Conservation (phyloP, 2,329 filamentous ascomycete genomes). For the Sclerotinia spermophila region DNA sequence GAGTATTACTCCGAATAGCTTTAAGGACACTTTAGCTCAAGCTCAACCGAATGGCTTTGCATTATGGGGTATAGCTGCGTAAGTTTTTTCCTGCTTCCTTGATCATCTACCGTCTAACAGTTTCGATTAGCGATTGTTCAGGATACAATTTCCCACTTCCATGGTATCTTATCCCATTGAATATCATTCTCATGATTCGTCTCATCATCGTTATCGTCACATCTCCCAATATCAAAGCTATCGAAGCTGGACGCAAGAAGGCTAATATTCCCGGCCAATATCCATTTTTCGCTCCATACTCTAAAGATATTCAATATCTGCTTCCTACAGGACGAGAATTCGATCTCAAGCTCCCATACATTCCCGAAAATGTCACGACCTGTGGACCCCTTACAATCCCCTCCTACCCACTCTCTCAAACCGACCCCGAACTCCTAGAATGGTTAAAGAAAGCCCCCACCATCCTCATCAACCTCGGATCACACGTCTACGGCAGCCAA, state of each 20-base stretch:
- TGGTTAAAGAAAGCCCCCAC: slow-evolving; percentile 46
- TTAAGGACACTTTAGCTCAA: slow-evolving; percentile 42
- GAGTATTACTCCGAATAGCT: slow-evolving; percentile 45
- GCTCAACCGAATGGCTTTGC: slow-evolving; percentile 40
- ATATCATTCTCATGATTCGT: slow-evolving; percentile 41
- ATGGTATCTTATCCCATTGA: slow-evolving; percentile 42
- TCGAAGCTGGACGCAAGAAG: slow-evolving; percentile 32
- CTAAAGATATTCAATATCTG: slow-evolving; percentile 34
- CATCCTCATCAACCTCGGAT: slow-evolving; percentile 49
- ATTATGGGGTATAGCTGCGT: slow-evolving; percentile 42
- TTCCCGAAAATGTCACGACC: slow-evolving; percentile 42
- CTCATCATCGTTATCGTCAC: slow-evolving; percentile 27
- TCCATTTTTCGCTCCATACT: slow-evolving; percentile 34
- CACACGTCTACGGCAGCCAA: slow-evolving; percentile 29
- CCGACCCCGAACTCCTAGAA: slow-evolving; percentile 41
- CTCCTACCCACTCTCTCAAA: slow-evolving; percentile 36
- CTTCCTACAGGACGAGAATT: slow-evolving; percentile 27
- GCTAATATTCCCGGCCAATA: slow-evolving; percentile 29
- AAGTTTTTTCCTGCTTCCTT: slow-evolving; percentile 26
- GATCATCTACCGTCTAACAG: background rate
- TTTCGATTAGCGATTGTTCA: slow-evolving; percentile 30
- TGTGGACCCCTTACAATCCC: slow-evolving; percentile 48
- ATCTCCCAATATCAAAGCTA: slow-evolving; percentile 25
- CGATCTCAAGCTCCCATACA: slow-evolving; percentile 41
- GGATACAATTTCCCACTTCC: slow-evolving; percentile 47